Evolutionary conservation across 805 yeast species (phyloP), one percentile per base, ranked within the genome.

Genomic region (Danielia reshetovae): DNA sequence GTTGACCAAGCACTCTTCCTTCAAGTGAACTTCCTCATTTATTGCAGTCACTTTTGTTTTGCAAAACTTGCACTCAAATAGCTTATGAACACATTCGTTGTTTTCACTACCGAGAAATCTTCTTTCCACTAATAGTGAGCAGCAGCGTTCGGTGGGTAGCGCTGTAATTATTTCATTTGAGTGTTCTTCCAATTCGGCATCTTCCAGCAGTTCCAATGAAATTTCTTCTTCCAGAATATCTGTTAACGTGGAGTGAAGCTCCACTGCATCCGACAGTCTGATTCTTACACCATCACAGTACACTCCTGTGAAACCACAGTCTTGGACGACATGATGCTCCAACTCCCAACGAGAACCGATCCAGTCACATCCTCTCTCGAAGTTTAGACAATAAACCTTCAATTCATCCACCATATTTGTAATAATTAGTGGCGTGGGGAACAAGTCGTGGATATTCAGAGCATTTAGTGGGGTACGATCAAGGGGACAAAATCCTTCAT

Each of bases 351-450:
- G 58, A 35, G 74, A 65, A 3, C 81, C 83, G 4, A 43, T 46
- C 76, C 79, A 74, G 1, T 40, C 50, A 50, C 87, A 81, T 0
- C 85, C 86, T 29, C 80, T 51, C 25, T 50, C 57, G 5, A 43
- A 32, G 45, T 75, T 74, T 32, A 78, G 61, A 49, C 88, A 81
- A 31, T 53, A 54, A 2, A 81, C 85, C 29, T 63, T 57, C 29
- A 80, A 61, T 27, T 79, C 85, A 49, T 80, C 83, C 1, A 79
- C 64, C 46, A 81, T 66, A 44, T 78, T 77, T n/a, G 72, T 54
- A 3, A 81, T 59, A 6, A 81, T 57, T 15, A 77, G 68, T 0
- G 86, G 85, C 2, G 85, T 72, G 4, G 77, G 75, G 45, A 61
- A 11, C 63, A 48, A 6, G 24, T 35, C 30, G 23, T 60, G 52